phyloP scores from a whole-genome alignment of 2,329 filamentous ascomycete genomes.

The Monilinia aucupariae region DNA sequence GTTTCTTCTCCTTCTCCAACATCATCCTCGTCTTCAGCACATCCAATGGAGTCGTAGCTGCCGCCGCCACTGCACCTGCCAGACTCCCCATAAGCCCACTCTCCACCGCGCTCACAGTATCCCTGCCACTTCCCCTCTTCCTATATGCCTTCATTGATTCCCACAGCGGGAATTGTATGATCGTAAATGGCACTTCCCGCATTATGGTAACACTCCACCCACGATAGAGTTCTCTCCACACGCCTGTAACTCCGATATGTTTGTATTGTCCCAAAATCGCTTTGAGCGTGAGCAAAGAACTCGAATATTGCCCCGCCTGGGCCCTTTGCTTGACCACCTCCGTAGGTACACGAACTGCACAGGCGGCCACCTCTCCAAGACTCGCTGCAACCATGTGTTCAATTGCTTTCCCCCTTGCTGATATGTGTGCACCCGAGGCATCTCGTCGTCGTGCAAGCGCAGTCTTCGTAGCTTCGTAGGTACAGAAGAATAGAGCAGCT shows the following conservation, averaged over 20 bases:
- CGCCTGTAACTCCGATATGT: slow-evolving; percentile 45
- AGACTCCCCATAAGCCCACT: slow-evolving; percentile 80
- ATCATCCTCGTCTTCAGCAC: slow-evolving; percentile 97
- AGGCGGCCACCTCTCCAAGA: slow-evolving; percentile 85
- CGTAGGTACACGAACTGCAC: slow-evolving; percentile 85
- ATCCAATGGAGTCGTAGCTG: slow-evolving; percentile 84
- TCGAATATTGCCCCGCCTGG: slow-evolving; percentile 77
- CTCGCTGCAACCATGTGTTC: slow-evolving; percentile 82
- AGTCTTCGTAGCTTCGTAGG: slow-evolving; percentile 73
- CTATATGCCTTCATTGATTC: slow-evolving; percentile 80
- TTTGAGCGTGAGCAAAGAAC: slow-evolving; percentile 59
- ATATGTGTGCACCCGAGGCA: neutral
- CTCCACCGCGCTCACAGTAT: slow-evolving; percentile 62
- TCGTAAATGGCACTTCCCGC: slow-evolving; percentile 93
- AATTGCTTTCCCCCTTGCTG: slow-evolving; percentile 34
- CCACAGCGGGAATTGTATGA: slow-evolving; percentile 97
- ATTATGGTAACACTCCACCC: slow-evolving; percentile 91
- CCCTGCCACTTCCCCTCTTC: slow-evolving; percentile 39
- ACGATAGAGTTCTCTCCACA: slow-evolving; percentile 81
- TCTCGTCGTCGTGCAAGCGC: slow-evolving; percentile 8
- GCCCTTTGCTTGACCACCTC: slow-evolving; percentile 97
- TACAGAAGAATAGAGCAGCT: slow-evolving; percentile 95
- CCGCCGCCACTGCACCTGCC: slow-evolving; percentile 80
- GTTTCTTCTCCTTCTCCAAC: slow-evolving; percentile 67
- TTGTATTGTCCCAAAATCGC: slow-evolving; percentile 57